Base-by-base conservation (phyloP, 2,329 filamentous ascomycete genomes). In the Colletotrichum destructivum region DNA sequence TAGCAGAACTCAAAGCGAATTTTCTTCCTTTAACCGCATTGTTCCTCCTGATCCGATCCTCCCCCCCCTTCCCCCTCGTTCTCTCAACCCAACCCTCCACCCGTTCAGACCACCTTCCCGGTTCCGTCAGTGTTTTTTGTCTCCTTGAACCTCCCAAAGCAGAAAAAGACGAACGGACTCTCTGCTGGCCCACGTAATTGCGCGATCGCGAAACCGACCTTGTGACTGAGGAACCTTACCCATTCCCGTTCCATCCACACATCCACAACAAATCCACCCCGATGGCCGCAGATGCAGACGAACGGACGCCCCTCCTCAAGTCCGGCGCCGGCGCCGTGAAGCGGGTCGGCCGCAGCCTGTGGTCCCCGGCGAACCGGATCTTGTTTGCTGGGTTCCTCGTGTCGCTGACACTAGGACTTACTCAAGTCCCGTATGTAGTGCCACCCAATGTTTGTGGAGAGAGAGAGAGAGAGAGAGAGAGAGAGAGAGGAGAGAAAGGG, bases 351-450 rank as follows among this genome's bases (percentile, higher is more conserved):
- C 54, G 59, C 59, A 47, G 69, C 47, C 47, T 72, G 35, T 72
- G 69, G 69, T 72, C 69, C 21, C 71, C 72, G 46, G 68, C 68
- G 76, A 84, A 87, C 71, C 84, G 85, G 15, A 84, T 89, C 54
- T 79, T 92, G 46, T 76, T 92, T 54, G 88, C 88, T 68, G 88
- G 87, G 8, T 91, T 91, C 76, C 80, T 92, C 18, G 88, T 91
- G 65, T 90, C 85, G 4, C 74, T 87, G 38, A 83, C 84, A 1
- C 86, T 88, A 66, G 84, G 82, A 75, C 85, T 83, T 74, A 87
- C 86, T 0, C 86, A 87, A 63, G 84, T 87, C 13, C 82, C 85
- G 84, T 86, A 77, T 73, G 84, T 80, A 15, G 38, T 57, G 16
- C 26, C 49, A 35, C 54, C 15, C n/a, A n/a, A 12, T 7, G 31